phyloP scores from a whole-genome alignment of 2,329 filamentous ascomycete genomes.

The Colletotrichum neosansevieriae region DNA sequence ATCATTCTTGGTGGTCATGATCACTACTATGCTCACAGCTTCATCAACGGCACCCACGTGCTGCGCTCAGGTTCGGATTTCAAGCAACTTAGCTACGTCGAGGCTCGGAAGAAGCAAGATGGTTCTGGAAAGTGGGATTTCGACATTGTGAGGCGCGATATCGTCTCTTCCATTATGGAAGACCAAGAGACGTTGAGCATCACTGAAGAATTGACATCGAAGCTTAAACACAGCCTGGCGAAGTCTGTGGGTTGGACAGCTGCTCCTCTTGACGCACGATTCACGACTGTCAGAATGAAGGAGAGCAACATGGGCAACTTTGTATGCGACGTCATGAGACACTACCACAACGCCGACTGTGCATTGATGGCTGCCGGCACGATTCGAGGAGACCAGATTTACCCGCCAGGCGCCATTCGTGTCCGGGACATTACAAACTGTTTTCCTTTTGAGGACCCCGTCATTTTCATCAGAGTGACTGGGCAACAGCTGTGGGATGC shows the following conservation, averaged over 20 bases:
- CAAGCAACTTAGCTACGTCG: slow-evolving; percentile 90
- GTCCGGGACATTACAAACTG: slow-evolving; percentile 88
- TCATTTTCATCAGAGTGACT: slow-evolving; percentile 79
- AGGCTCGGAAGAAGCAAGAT: slow-evolving; percentile 71
- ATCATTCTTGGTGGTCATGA: slow-evolving; percentile 91
- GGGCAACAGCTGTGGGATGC: slow-evolving; percentile 83
- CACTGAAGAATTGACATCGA: slow-evolving; percentile 77
- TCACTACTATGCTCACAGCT: slow-evolving; percentile 84
- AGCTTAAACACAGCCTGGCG: slow-evolving; percentile 80
- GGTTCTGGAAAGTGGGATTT: slow-evolving; percentile 77
- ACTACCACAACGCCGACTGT: slow-evolving; percentile 84
- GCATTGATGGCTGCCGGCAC: slow-evolving; percentile 88
- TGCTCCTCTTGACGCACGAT: slow-evolving; percentile 85
- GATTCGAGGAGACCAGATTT: slow-evolving; percentile 89
- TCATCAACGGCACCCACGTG: slow-evolving; percentile 84
- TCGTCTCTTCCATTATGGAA: slow-evolving; percentile 75
- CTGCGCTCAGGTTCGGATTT: slow-evolving; percentile 92
- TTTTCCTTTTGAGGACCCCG: slow-evolving; percentile 93
- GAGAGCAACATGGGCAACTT: slow-evolving; percentile 94
- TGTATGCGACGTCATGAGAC: slow-evolving; percentile 90
- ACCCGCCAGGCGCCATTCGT: slow-evolving; percentile 81
- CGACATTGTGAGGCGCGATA: slow-evolving; percentile 79
- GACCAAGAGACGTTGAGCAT: slow-evolving; percentile 71
- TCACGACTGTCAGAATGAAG: slow-evolving; percentile 80
- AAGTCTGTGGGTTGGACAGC: slow-evolving; percentile 88